Base-by-base conservation (phyloP, 352 stramenopile genomes). In the Globisporangium carolinianum region DNA sequence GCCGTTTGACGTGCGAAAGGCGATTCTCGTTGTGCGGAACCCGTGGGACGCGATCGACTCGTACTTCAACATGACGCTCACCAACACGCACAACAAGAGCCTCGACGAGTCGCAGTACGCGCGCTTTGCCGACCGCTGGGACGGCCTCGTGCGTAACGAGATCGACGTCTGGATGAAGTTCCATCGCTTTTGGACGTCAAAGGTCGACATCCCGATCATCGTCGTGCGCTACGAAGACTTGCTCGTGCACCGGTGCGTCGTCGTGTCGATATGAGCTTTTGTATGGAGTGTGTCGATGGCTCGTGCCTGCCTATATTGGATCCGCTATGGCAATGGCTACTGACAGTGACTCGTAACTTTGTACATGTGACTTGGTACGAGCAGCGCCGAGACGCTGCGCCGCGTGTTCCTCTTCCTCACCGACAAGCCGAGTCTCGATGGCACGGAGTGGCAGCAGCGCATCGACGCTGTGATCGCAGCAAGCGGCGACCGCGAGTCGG, bases 11-110 rank as follows among this genome's bases (percentile, higher is more conserved):
- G 72, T 74, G 42, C 71, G 90, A 55, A 93, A 93, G 53, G 79
- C 82, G n/a, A 92, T 95, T 57, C 68, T 95, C 12, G 83, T 95
- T 8, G 83, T 95, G 58, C 84, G 97, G 47, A 99, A 99, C 70
- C 97, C 96, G 1, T 99, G 96, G 81, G 97, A 99, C 84, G 91
- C 95, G 32, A 98, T 99, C 70, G 95, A 99, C 61, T 98, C 95
- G 51, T 99, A 99, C 75, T 99, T 98, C 68, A 99, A 99, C 74
- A 95, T 99, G 79, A 96, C 86, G 51, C 73, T 98, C 53, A 98
- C 91, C 15, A 97, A 97, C 66, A 93, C 88, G 51, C 91, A 98
- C 76, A 94, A 95, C 66, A 89, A 94, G 72, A 97, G 87, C 43
- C 52, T 97, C 42, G 71, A 90, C 59, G 86, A 96, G 53, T 79